Conservation (phyloP, 2,329 filamentous ascomycete species). For the Talaromyces pinophilus region DNA sequence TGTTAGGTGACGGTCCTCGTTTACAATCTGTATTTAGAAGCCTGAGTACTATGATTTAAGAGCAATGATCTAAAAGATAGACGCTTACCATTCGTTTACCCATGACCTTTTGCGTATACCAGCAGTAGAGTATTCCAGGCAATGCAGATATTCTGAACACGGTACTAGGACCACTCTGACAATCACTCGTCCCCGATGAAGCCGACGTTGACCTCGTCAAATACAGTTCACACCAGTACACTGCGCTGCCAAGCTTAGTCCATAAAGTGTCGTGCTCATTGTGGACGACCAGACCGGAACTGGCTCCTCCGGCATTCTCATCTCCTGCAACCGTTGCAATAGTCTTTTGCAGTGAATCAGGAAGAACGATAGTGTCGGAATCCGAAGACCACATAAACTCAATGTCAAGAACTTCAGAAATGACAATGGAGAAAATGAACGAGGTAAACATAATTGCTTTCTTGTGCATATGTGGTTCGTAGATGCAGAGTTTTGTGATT, state of each 20-base stretch:
- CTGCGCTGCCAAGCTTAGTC: constrained; percentile 35
- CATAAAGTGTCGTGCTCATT: constrained; percentile 36
- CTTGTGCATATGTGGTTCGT: constrained; percentile 43
- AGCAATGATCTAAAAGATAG: background rate
- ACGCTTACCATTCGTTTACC: constrained; percentile 35
- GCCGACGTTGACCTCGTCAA: constrained; percentile 36
- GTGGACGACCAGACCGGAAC: constrained; percentile 38
- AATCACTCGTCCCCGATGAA: constrained; percentile 36
- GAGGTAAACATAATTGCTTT: constrained; percentile 45
- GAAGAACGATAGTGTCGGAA: constrained; percentile 39
- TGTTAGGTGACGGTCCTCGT: constrained; percentile 44
- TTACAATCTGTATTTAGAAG: constrained; percentile 32
- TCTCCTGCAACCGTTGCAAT: constrained; percentile 37
- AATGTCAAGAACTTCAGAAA: constrained; percentile 35
- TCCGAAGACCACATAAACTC: constrained; percentile 44
- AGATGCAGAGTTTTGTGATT: constrained; percentile 33
- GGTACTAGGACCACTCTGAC: constrained; percentile 42
- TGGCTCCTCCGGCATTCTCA: constrained; percentile 36
- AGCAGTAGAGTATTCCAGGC: constrained; percentile 35
- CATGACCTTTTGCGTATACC: constrained; percentile 42
- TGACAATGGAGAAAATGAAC: constrained; percentile 38
- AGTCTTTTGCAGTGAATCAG: constrained; percentile 33
- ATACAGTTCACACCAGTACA: constrained; percentile 41
- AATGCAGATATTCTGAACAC: constrained; percentile 38
- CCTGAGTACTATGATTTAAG: background rate